Evolutionary conservation across 257 asterid species (phyloP), one percentile per base, ranked within the genome.

Genomic region (Fraxinus americana): DNA sequence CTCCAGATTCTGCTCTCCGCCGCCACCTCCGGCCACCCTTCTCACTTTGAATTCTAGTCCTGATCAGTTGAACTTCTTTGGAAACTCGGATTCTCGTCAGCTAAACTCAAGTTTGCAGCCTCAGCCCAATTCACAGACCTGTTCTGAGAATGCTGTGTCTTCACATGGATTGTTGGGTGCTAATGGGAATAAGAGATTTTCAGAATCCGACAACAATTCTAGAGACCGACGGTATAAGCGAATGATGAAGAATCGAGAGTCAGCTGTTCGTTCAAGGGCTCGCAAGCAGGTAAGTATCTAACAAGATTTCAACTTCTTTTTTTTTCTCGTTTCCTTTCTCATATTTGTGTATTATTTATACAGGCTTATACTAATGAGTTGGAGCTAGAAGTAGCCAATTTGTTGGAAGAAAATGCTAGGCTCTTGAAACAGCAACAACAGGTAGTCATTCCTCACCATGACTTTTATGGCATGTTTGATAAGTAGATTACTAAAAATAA

Each of bases 381-480:
- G 66, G 66, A 57, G 66, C 66, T 57, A 17, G 66, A n/a, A 57
- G 66, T n/a, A 8, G 66, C 66, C 66, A 57, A 7, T 57, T 57
- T 57, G 27, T 7, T 57, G 66, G 29, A 57, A 57, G 66, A 57
- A n/a, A 57, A 57, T 57, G 66, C 66, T n/a, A 57, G 25, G 66
- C 66, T 57, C 27, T 2, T 5, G 66, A 57, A 57, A n/a, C 66
- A 57, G 66, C 66, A 57, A n/a, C 65, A 54, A 57, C 27, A 57
- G 66, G 66, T 57, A 4, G 63, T 17, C 54, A 45, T 45, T 41
- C 16, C 50, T 41, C 4, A 43, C 16, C 50, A 12, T 43, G 17
- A 43, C 17, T 43, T 43, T 43, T 43, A 43, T 43, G 52, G 52
- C 52, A 43, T 43, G 52, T 17, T 50, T 50, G 6, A 13, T 4